Evolutionary conservation across 225 moss, liverwort and hornwort genomes (phyloP), one percentile per base, ranked within the genome.

Genomic region (Straminergon stramineum): DNA sequence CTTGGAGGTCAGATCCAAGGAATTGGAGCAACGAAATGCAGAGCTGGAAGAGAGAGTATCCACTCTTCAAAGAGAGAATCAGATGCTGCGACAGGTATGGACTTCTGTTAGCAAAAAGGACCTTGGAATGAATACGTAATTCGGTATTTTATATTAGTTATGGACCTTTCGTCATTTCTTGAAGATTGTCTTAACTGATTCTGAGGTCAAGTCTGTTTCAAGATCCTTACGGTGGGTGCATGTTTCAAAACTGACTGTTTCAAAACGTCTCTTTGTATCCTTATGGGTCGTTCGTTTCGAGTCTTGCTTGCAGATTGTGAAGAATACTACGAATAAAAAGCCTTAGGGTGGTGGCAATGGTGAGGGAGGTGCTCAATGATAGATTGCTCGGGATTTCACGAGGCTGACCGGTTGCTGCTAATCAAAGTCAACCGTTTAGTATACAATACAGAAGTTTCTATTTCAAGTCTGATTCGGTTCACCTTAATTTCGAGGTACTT

Each of bases 41-140:
- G 97, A 99, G 83, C 88, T 97, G 83, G 99, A 97, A 89, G 97
- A 99, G 87, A 96, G 92, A 87, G 96, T 99, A 17, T 96, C 97
- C 13, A 99, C 97, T 6, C 92, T 99, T 81, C 94, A 95, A 78
- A 92, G 96, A 74, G 99, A 99, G 88, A 97, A 97, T 82, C 94
- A 92, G 70, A 99, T 99, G 99, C 89, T 99, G 63, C 97, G 99
- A 13, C 99, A 99, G 96, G 99, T 96, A 90, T 68, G 41, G 66
- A 35, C 39, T 88, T 75, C 55, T 60, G 32, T 79, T 45, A 32
- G 43, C n/a, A 58, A 57, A 68, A 52, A 18, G 48, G 21, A 32
- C 37, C 74, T 43, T 39, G 21, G 70, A 89, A 81, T 58, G 56
- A 82, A 45, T 24, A 24, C 37, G 31, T 26, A 57, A 71, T 84